Base-by-base conservation (phyloP, 148 eudicot genomes). In the Arbutus unedo region DNA sequence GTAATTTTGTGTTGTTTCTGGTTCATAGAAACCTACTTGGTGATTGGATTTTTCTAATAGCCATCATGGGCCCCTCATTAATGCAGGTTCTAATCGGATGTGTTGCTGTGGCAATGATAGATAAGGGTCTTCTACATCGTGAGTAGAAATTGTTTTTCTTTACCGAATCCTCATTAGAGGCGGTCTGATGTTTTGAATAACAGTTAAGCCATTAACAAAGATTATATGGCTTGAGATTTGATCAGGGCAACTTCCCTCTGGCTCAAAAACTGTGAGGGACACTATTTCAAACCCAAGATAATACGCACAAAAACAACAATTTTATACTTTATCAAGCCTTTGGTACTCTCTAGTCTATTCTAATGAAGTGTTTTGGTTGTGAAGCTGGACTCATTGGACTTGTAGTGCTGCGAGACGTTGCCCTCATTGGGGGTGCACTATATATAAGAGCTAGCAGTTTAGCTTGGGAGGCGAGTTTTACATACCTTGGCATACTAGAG, bases 81-180 rank as follows among this genome's bases (percentile, higher is more conserved):
- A 11, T 85, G 44, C 91, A 97, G 98, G 97, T 97, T 86, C 82
- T 97, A n/a, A 91, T 97, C 77, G 99, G 94, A 80, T 93, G 89
- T 90, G 97, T 97, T 87, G 98, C 98, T 82, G 38, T 97, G 82
- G 94, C 98, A 56, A 97, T 97, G 99, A 97, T 97, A 57, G 93
- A 97, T 47, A 92, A 86, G 68, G 92, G 90, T 56, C 99, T 97
- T 84, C 85, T 97, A 64, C 93, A 97, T 83, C 90, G 99, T 96
- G 90, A 94, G 99, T 90, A 23, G 49, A 81, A 66, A 53, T 38
- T 23, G 54, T 67, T 74, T 45, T 87, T 62, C 54, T 73, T 81
- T 81, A 23, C 70, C 10, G 14, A 64, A 8, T 64, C 25, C 66
- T 57, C 43, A 25, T 67, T 66, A 44, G 51, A 10, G 16, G 13